Evolutionary conservation across 2,329 filamentous ascomycete species (phyloP), one percentile per base, ranked within the genome.

Genomic region (Talaromyces marneffei): DNA sequence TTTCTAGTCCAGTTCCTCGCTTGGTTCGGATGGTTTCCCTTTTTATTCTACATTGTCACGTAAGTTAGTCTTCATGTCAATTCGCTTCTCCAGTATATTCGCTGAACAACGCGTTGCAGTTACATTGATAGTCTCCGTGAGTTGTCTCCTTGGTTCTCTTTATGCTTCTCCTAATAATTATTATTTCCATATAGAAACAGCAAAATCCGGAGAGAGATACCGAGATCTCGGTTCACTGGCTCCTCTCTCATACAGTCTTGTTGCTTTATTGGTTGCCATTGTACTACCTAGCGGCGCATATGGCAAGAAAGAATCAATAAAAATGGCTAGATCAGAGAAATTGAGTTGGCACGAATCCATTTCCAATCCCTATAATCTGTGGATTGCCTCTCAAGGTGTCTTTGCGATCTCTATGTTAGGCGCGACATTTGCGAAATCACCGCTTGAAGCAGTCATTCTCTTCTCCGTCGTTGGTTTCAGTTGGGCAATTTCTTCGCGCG

Each of bases 1-100:
- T 48, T 31, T 9, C 18, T 48, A 10, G 40, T 58, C 1, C 55
- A 58, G 18, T 58, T 48, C 16, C 23, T 58, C 48, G 10, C 55
- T 44, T 58, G 55, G 55, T 29, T 58, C 6, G 55, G 55, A 3
- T 58, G 55, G 55, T 58, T 58, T 9, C 55, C 55, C 0, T 58
- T 58, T 16, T 27, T 58, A 25, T 58, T 44, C 18, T 58, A 46
- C 16, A 44, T 14, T 3, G 55, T 58, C 14, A 48, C 29, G 55
- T 58, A 48, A 33, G 29, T 44, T 4, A 7, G 27, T 33, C n/a
- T 20, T 35, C 4, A 14, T 44, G 3, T 44, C 7, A n/a, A n/a
- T 12, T 44, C 2, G 14, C 5, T 2, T 20, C n/a, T 20, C n/a
- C 39, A 10, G 40, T 4, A 18, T 2, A 40, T 4, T 20, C 2